Evolutionary conservation across 345 rosid genomes (phyloP).

Genomic region (Arabidopsis arenosa): DNA sequence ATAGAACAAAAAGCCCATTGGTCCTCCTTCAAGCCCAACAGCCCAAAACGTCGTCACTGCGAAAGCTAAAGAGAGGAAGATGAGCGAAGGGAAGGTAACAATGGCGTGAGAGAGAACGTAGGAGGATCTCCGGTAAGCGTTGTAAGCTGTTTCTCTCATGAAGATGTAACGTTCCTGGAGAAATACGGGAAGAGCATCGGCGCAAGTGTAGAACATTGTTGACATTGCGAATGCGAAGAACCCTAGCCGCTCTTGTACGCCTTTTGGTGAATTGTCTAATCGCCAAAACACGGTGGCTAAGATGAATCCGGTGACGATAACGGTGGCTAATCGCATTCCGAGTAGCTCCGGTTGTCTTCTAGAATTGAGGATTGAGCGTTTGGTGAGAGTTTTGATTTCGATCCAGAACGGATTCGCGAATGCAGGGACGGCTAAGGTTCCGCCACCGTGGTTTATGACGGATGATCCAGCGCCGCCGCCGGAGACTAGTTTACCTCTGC

Average conservation of each 20-base stretch:
- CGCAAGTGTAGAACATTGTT: constrained; percentile 54
- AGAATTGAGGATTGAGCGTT: constrained; percentile 47
- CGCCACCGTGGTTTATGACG: constrained; percentile 17
- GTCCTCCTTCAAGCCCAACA: constrained; percentile 77
- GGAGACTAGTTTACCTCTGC: constrained; percentile 40
- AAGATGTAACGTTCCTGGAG: constrained; percentile 79
- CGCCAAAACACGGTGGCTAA: constrained; percentile 73
- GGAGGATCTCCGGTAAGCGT: constrained; percentile 73
- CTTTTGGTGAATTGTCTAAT: constrained; percentile 49
- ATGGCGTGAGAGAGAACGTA: constrained; percentile 80
- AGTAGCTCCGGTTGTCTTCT: constrained; percentile 39
- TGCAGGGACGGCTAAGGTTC: constrained; percentile 21
- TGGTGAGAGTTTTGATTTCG: constrained; percentile 32
- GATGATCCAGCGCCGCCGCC: constrained; percentile 37
- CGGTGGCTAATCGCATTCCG: constrained; percentile 36
- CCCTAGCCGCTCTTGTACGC: constrained; percentile 49
- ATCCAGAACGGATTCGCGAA: constrained; percentile 44
- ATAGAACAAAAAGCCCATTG: constrained; percentile 67
- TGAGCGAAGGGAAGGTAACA: constrained; percentile 64
- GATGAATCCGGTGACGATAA: constrained; percentile 51
- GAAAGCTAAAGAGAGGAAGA: constrained; percentile 68
- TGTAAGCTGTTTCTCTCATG: constrained; percentile 65
- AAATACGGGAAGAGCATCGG: constrained; percentile 54
- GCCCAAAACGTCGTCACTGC: constrained; percentile 75
- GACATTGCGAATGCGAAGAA: constrained; percentile 57